Percentiles rank a stretch among this genome's conserved stretches.
Evolutionary conservation across 108 stramenopile genomes (phyloP).

Genomic region (Nitzschia palea): DNA sequence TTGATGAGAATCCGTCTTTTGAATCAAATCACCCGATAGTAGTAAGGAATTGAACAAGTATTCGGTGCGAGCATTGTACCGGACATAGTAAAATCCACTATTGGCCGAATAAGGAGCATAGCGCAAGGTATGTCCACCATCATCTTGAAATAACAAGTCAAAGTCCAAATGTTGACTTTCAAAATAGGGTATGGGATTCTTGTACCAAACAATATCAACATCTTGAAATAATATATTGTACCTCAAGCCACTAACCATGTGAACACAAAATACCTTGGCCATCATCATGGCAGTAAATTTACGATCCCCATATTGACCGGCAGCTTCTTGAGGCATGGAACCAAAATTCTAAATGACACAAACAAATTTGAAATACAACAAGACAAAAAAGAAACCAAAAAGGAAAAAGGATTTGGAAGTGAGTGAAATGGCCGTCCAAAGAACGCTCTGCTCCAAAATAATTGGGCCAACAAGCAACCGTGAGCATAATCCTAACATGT

Average conservation of each 20-base stretch:
- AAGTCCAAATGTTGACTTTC: constrained; percentile 51
- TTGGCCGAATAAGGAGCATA: constrained; percentile 68
- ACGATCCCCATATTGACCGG: constrained; percentile 64
- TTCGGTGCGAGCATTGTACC: constrained; percentile 67
- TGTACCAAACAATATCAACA: constrained; percentile 72
- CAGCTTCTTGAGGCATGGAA: constrained; percentile 55
- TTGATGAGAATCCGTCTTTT: constrained; percentile 69
- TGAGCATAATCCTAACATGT: no score
- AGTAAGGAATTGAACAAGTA: constrained; percentile 72
- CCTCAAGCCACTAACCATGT: constrained; percentile 55
- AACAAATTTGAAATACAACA: no score
- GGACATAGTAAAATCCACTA: constrained; percentile 83
- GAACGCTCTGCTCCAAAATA: no score
- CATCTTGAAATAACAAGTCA: constrained; percentile 90
- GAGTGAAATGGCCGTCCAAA: no score
- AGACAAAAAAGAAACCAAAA: no score
- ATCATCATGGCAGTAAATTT: constrained; percentile 84
- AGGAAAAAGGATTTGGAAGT: not conserved
- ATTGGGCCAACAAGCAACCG: no score
- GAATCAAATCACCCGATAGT: constrained; percentile 64
- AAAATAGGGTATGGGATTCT: constrained; percentile 63
- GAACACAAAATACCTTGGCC: constrained; percentile 79
- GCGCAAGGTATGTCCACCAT: constrained; percentile 68
- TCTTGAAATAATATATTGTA: constrained; percentile 87
- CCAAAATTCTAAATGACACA: constrained; percentile 46